Conservation (phyloP, 2,329 filamentous ascomycete genomes). For the Metarhizium sp. region DNA sequence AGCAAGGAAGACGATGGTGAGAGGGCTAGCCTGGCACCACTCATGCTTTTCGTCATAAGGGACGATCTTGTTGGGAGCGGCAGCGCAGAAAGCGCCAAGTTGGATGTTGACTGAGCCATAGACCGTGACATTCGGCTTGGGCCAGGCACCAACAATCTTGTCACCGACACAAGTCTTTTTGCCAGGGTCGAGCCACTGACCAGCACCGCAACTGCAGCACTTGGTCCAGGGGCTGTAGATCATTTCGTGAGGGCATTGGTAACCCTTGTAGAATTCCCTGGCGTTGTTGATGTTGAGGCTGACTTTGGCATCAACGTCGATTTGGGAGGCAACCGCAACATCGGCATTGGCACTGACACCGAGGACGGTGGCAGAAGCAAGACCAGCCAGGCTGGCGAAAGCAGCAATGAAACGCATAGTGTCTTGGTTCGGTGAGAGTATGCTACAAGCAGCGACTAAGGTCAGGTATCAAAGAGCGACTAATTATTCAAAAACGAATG, state of each 20-base stretch:
- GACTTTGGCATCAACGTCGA: slow-evolving; percentile 2
- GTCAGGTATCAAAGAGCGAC: background rate
- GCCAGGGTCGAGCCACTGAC: slow-evolving; percentile 27
- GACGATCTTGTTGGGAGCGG: slow-evolving; percentile 24
- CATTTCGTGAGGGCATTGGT: slow-evolving; percentile 25
- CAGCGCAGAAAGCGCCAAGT: slow-evolving; percentile 24
- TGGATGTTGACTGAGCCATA: slow-evolving; percentile 17
- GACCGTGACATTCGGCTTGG: slow-evolving; percentile 18
- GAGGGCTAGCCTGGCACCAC: slow-evolving; percentile 25
- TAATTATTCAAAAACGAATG: background rate
- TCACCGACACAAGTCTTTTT: slow-evolving; percentile 17
- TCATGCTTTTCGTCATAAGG: slow-evolving; percentile 22
- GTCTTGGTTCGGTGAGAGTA: slow-evolving; percentile 1
- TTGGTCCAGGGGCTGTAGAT: slow-evolving; percentile 27
- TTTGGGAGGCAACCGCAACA: slow-evolving; percentile 6
- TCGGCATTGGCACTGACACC: slow-evolving; percentile 1
- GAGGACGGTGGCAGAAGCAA: slow-evolving; percentile 16
- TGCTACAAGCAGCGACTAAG: background rate
- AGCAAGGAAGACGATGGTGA: slow-evolving; percentile 25
- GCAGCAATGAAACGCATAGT: slow-evolving; percentile 23
- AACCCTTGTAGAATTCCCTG: slow-evolving; percentile 10
- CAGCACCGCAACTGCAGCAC: slow-evolving; percentile 33
- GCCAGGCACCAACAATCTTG: slow-evolving; percentile 21
- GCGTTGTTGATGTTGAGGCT: slow-evolving; percentile 12
- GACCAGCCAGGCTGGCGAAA: slow-evolving; percentile 15